Evolutionary conservation across 495 filamentous ascomycete genomes (phyloP).

Genomic region (Penicillium longicatenatum): DNA sequence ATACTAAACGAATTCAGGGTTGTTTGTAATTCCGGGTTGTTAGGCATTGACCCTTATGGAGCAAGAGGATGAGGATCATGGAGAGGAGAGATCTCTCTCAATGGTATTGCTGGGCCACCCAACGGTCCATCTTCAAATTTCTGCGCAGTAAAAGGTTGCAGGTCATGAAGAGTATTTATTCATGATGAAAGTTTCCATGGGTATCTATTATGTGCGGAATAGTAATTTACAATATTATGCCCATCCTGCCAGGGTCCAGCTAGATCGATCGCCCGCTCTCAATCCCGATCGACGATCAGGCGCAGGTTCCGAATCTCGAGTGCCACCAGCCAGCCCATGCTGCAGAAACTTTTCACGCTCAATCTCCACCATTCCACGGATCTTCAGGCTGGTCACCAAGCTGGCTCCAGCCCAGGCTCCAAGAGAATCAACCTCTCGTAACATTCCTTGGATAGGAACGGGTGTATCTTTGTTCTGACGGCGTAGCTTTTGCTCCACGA

Average conservation of each 20-base stretch:
- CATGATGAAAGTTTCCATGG: background rate
- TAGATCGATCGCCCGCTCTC: slow-evolving; percentile 57
- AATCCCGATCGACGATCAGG: slow-evolving; percentile 56
- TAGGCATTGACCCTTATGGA: no score
- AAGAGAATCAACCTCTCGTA: slow-evolving; percentile 79
- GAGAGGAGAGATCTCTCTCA: no score
- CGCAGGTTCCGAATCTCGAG: slow-evolving; percentile 60
- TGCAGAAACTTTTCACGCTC: slow-evolving; percentile 83
- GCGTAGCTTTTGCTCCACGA: slow-evolving; percentile 63
- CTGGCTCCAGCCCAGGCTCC: slow-evolving; percentile 91
- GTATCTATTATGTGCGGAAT: slow-evolving; percentile 8
- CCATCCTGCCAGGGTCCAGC: slow-evolving; percentile 83
- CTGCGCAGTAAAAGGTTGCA: no score
- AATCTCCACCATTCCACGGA: slow-evolving; percentile 77
- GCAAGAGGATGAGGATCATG: no score
- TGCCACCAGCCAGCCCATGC: slow-evolving; percentile 73
- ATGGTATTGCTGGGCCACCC: no score
- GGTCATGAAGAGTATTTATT: no score
- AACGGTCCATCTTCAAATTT: no score
- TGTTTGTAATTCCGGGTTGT: no score
- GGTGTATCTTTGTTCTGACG: slow-evolving; percentile 49
- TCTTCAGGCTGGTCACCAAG: slow-evolving; percentile 73
- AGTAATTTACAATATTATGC: slow-evolving; percentile 47
- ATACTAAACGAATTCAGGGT: no score
- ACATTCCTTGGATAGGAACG: slow-evolving; percentile 53